Conservation (phyloP, 2,329 filamentous ascomycete genomes). For the Penicillium sp. region DNA sequence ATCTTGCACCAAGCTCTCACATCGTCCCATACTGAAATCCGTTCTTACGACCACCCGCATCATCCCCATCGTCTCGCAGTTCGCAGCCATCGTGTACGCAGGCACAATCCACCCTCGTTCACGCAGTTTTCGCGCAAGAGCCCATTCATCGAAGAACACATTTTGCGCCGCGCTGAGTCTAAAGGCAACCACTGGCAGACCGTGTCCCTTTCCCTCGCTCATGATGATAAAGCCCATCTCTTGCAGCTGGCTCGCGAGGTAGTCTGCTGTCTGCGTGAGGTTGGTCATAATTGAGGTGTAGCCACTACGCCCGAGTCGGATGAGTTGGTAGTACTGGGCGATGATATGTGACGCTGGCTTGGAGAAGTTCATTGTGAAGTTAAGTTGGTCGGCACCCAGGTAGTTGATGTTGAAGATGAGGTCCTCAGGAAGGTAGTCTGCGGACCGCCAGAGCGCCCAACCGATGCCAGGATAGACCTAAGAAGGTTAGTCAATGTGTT, state of each 20-base stretch:
- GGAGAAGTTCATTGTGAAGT: conserved; percentile 96
- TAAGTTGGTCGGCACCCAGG: conserved; percentile 89
- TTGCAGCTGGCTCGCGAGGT: conserved; percentile 70
- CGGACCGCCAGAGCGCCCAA: conserved; percentile 85
- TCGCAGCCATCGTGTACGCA: conserved; percentile 92
- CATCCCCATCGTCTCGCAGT: conserved; percentile 80
- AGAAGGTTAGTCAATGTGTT: not conserved
- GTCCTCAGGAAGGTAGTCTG: conserved; percentile 81
- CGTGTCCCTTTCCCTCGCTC: conserved; percentile 71
- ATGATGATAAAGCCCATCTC: conserved; percentile 81
- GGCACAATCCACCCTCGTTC: conserved; percentile 87
- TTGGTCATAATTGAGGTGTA: conserved; percentile 60
- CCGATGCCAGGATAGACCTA: conserved; percentile 83
- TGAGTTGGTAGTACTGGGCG: conserved; percentile 95
- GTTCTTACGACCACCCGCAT: conserved; percentile 87
- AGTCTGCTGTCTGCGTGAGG: conserved; percentile 81
- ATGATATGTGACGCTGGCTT: conserved; percentile 93
- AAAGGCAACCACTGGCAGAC: conserved; percentile 86
- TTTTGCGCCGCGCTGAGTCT: conserved; percentile 61
- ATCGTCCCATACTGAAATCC: conserved; percentile 78
- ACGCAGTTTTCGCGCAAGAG: conserved; percentile 76
- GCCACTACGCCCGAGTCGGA: conserved; percentile 66
- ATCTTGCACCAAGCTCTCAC: conserved; percentile 73
- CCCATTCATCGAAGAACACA: conserved; percentile 68
- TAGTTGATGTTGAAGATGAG: conserved; percentile 99